Base-by-base conservation (phyloP, 306 rosid species). In the Adenanthera pavonina region DNA sequence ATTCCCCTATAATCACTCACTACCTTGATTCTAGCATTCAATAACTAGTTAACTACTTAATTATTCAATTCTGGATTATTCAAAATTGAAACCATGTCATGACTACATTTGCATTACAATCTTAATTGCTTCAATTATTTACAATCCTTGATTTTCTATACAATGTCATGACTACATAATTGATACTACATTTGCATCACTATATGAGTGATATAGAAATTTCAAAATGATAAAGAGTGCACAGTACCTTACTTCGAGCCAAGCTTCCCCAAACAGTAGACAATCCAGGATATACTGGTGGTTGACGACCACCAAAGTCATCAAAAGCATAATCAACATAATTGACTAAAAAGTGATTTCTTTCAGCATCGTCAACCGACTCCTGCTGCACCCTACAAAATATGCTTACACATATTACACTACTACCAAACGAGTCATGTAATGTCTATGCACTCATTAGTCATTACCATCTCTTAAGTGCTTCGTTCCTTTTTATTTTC, bases 241-340 rank as follows among this genome's bases (percentile, higher is more conserved):
- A 11, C 47, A 19, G 62, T 85, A 92, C 99, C 97, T 95, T 95
- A 79, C 99, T 95, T 69, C 99, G 95, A 49, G 99, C 99, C 93
- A 95, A 87, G 87, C 99, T 95, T 86, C 99, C 99, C 99, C 99
- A 95, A 49, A 95, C 99, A 81, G 99, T 95, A 71, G 99, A 90
- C 74, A 95, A 85, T 69, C 99, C 99, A 75, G 99, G 99, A 82
- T 95, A 95, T 41, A 95, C 99, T 1, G 99, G 99, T 38, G 98
- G 97, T 85, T 95, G 99, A 30, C 94, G 97, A 78, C 99, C 99
- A 67, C 98, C 99, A 84, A 95, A 95, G 89, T 95, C 99, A 91
- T 95, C 99, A 81, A 95, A 95, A 53, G 96, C 96, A 87, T 88
- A 88, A 86, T 95, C 99, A 74, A 93, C 99, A 83, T 95, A 95